These are phyloP conservation scores for Ampelomyces quisqualis DNA, from an alignment of 2,329 filamentous ascomycete genomes.

Conservation along the genomic window DNA sequence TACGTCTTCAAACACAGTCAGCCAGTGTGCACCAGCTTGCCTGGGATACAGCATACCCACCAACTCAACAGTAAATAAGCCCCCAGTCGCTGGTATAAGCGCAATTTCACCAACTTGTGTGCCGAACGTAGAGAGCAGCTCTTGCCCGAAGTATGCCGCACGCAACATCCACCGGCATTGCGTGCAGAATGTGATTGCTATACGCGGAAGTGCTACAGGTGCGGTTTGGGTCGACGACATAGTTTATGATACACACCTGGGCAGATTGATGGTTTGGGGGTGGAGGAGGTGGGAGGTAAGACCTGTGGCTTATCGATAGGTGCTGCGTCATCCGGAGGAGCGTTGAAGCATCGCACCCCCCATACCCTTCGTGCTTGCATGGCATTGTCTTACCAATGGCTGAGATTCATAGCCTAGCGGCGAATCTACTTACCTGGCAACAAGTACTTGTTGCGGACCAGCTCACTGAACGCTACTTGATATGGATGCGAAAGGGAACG, in stretches of 20 bases:
- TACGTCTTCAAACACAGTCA: slow-evolving; percentile 28
- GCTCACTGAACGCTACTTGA: too few species aligned
- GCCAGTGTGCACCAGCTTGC: neutral
- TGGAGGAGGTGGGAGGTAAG: neutral
- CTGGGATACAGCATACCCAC: slow-evolving; percentile 12
- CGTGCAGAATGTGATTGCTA: slow-evolving; percentile 90
- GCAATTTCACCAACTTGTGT: slow-evolving; percentile 83
- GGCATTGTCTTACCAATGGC: too few species aligned
- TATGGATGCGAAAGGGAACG: too few species aligned
- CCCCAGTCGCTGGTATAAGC: slow-evolving; percentile 80
- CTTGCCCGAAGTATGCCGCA: slow-evolving; percentile 88
- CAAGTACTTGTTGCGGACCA: too few species aligned
- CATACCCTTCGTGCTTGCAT: too few species aligned
- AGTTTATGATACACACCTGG: too few species aligned
- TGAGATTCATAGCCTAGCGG: too few species aligned
- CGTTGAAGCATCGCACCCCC: too few species aligned
- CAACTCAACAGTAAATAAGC: slow-evolving; percentile 76
- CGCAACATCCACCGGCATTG: slow-evolving; percentile 92
- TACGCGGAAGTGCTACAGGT: slow-evolving; percentile 60
- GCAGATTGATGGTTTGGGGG: neutral
- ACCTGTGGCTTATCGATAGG: neutral
- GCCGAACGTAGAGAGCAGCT: slow-evolving; percentile 89
- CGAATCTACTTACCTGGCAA: too few species aligned
- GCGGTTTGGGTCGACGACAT: slow-evolving; percentile 31
- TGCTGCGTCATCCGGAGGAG: too few species aligned